These are phyloP conservation scores for Nannochloropsis gaditana DNA, from an alignment of 108 stramenopile species.

Conservation along the genomic window DNA sequence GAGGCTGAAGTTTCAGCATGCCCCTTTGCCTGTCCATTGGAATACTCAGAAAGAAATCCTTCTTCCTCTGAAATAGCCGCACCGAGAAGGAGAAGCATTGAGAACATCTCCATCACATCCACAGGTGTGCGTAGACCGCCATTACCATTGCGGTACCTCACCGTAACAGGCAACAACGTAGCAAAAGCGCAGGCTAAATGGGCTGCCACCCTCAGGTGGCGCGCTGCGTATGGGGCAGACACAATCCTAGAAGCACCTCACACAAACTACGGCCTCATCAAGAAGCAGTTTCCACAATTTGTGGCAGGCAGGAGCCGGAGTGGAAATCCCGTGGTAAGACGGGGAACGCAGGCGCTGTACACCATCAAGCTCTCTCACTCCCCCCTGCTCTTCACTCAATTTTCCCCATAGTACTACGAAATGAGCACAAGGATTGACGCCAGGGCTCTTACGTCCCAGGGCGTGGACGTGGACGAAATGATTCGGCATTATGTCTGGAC, in stretches of 20 bases:
- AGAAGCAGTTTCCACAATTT: slow-evolving; percentile 26
- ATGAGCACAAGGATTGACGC: slow-evolving; percentile 11
- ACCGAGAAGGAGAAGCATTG: not conserved
- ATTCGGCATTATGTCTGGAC: slow-evolving; percentile 3
- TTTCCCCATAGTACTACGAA: not conserved
- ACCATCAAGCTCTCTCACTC: not conserved
- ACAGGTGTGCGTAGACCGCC: not conserved
- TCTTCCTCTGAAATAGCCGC: not conserved
- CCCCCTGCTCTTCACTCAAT: not conserved
- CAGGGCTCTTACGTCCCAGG: not conserved
- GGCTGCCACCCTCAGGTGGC: slow-evolving; percentile 18
- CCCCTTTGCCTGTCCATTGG: no score
- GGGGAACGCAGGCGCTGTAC: not conserved
- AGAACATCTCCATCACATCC: not conserved
- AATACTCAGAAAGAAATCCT: not conserved
- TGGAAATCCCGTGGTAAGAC: slow-evolving; percentile 12
- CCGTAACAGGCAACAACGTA: slow-evolving; percentile 6
- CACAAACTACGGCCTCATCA: not conserved
- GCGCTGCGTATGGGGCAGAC: not conserved
- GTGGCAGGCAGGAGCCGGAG: not conserved
- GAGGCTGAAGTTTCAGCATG: not conserved
- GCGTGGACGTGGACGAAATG: not conserved
- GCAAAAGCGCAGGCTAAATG: not conserved
- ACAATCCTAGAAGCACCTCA: not conserved
- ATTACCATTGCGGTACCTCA: not conserved